Percentiles rank a stretch among this genome's conserved stretches.
phyloP scores from a whole-genome alignment of 2,329 filamentous ascomycete species.

The Fusarium haematococcum region DNA sequence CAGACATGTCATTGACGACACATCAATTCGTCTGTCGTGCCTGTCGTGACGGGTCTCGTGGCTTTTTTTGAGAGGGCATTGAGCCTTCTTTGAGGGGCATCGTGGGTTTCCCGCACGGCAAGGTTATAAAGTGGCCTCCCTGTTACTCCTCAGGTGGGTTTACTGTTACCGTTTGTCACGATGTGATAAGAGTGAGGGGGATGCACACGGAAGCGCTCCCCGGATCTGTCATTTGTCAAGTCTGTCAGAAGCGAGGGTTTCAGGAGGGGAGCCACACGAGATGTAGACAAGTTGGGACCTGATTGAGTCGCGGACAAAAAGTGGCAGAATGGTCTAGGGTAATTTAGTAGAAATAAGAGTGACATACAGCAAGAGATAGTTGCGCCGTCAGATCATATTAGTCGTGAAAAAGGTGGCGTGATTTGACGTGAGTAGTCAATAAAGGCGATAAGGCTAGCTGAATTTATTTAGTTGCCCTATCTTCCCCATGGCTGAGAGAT shows the following conservation, averaged over 20 bases:
- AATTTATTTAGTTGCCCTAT: not conserved
- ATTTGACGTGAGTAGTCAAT: not conserved
- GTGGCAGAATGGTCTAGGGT: not conserved
- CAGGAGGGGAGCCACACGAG: not conserved
- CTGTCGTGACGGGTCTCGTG: not conserved
- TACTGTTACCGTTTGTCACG: not conserved
- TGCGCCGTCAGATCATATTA: not conserved
- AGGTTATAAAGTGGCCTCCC: constrained; percentile 1
- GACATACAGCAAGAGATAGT: not conserved
- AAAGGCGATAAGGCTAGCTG: not conserved
- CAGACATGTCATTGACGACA: not conserved
- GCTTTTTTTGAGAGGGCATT: not conserved
- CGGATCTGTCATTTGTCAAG: not conserved
- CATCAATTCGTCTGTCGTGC: not conserved
- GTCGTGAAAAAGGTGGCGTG: not conserved
- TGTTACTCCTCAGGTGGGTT: not conserved
- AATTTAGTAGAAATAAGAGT: not conserved
- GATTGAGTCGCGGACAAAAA: not conserved
- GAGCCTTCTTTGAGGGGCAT: not conserved
- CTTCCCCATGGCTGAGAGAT: not conserved
- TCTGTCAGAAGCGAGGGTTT: not conserved
- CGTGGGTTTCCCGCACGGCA: not conserved
- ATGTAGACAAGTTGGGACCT: not conserved
- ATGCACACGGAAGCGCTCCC: constrained; percentile 1
- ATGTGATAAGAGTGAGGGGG: constrained; percentile 1